Evolutionary conservation across 192 early-diverging fungal genomes (phyloP), one percentile per base, ranked within the genome.

Genomic region (Backusella morwellensis): DNA sequence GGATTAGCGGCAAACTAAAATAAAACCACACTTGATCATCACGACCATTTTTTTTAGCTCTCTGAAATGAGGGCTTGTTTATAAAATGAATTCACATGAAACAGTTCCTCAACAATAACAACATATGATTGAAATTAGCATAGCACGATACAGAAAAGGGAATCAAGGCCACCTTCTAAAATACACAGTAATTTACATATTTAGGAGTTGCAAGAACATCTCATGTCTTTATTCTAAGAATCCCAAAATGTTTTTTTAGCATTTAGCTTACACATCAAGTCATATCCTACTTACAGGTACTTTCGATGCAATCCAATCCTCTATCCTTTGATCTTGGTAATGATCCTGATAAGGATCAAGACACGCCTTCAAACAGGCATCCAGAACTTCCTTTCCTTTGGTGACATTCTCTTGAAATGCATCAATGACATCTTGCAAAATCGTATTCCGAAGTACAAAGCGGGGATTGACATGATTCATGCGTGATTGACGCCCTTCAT

Each of bases 381-480:
- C 82, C 15, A 88, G 67, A 1, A 79, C 70, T 9, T 78, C 40
- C 36, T 83, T 75, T 9, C 86, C 72, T 71, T 82, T 85, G 29
- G 82, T 66, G 74, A 85, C 78, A 36, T 84, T 73, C 26, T 90
- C 86, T 29, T 63, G 56, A 26, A 82, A 78, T 26, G 81, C 84
- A 36, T 84, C 81, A 72, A 91, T 90, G 1, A 92, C 85, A 36
- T 88, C 89, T 76, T 93, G 88, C 2, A 92, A 88, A 32, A 93
- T 88, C 88, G 91, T 93, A 75, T 95, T 94, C 29, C 94, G 89
- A 42, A 94, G 82, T 15, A 93, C 87, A 83, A 91, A 95, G 41
- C 83, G 85, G 6, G 95, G 96, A 76, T 97, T 97, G 66, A 81
- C 78, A 7, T 54, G 44, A 52, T 88, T 82, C 95, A 97, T 96